Evolutionary conservation across 345 rosid species (phyloP).

Genomic region (Hevea brasiliensis): DNA sequence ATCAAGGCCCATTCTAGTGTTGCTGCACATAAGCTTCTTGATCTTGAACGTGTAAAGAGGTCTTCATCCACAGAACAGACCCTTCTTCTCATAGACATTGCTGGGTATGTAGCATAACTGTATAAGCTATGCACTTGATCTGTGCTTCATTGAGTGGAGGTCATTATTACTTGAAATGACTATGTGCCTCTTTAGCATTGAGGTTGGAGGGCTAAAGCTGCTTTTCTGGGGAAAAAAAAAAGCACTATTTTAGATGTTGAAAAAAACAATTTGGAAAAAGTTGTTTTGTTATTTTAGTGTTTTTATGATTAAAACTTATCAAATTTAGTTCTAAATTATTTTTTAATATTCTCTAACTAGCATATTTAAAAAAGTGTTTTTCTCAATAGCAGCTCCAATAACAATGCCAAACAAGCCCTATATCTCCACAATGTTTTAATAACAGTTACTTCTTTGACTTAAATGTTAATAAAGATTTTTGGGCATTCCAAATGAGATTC

Average conservation of each 20-base stretch:
- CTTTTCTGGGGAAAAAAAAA: no score
- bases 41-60: conserved; percentile 66
- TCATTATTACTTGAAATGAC: conserved; percentile 4
- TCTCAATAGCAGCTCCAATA: no score
- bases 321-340: no score
- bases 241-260: no score
- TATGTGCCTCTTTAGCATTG: neutral
- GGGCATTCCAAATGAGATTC: neutral
- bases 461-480: no score
- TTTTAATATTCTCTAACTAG: no score
- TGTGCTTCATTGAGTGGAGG: neutral
- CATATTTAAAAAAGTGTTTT: no score
- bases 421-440: neutral
- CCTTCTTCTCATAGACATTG: conserved; percentile 75
- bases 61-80: conserved; percentile 80
- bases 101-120: conserved; percentile 51
- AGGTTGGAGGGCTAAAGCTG: no score
- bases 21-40: conserved; percentile 80
- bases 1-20: conserved; percentile 82
- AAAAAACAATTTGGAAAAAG: no score
- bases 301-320: no score
- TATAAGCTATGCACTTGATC: neutral
- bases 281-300: no score
- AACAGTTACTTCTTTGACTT: neutral
- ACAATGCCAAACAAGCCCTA: no score